Evolutionary conservation across 768 basidiomycete genomes (phyloP), one percentile per base, ranked within the genome.

Genomic region (Tulasnella sp.): DNA sequence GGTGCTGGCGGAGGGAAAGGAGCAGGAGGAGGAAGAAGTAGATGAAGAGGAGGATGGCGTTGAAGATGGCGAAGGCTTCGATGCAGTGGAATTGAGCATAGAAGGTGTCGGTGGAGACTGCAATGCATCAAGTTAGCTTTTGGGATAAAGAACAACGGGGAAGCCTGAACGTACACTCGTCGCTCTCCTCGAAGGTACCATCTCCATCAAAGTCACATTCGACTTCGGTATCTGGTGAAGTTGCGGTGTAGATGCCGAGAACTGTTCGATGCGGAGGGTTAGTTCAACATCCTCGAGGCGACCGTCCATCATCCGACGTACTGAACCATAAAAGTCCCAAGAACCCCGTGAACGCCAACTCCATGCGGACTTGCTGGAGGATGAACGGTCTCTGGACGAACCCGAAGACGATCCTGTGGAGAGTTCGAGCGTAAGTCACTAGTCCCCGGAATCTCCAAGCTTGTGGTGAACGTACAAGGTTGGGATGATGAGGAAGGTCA

Each of bases 21-120:
- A 78, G 78, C 44, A 86, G 80, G 36, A 86, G 78, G 76, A 86
- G 80, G 26, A 83, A 66, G 65, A 85, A 78, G 78, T 86, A 85
- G 41, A 78, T 83, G 81, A 80, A 81, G 66, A 86, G 86, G 4
- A 94, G 83, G 52, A 84, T 83, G 66, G 89, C 87, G 76, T 92
- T 93, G 79, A 94, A 87, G 71, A 93, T 80, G 6, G 92, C 87
- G 80, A 93, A 93, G 19, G 89, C 86, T 79, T 88, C 90, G 73
- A 94, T 82, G 22, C 92, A 91, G 35, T 88, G 87, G 78, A 92
- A 93, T 83, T 92, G 92, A n/a, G 91, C 91, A 75, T 92, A 92
- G 79, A 89, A 94, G 74, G 90, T 90, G 76, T 91, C 89, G 29
- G 91, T 92, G 71, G 90, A 88, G 81, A 92, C 92, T 93, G 76